phyloP scores from a whole-genome alignment of 345 rosid genomes.

The Euclidium syriacum region DNA sequence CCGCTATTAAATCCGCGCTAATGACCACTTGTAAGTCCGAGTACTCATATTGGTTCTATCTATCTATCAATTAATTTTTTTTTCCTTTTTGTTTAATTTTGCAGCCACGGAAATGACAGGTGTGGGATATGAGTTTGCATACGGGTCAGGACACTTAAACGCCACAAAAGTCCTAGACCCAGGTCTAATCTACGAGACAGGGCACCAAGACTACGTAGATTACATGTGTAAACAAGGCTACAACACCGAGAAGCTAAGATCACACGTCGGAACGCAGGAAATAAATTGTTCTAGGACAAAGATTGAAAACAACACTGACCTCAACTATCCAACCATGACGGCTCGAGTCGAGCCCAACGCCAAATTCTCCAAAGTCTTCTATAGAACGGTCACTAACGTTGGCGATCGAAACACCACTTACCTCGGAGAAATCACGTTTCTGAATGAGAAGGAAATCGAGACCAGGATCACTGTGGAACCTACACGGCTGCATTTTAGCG shows the following conservation, averaged over 20 bases:
- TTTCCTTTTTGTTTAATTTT: not conserved
- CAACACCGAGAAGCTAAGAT: not conserved
- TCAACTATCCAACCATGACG: slow-evolving; percentile 50
- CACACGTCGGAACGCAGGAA: slow-evolving; percentile 25
- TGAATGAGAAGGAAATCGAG: not conserved
- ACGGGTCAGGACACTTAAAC: slow-evolving; percentile 49
- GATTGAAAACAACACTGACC: slow-evolving; percentile 18
- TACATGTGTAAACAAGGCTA: slow-evolving; percentile 41
- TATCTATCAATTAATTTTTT: not conserved
- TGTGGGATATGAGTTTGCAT: slow-evolving; percentile 33
- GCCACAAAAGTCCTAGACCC: slow-evolving; percentile 40
- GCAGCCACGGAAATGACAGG: slow-evolving; percentile 16
- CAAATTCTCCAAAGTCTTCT: slow-evolving; percentile 16
- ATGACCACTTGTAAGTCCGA: slow-evolving; percentile 49
- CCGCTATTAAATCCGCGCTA: slow-evolving; percentile 60
- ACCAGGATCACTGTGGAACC: slow-evolving; percentile 34
- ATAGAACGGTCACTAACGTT: slow-evolving; percentile 57
- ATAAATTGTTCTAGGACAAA: slow-evolving; percentile 27
- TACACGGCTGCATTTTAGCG: slow-evolving; percentile 25
- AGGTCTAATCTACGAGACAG: slow-evolving; percentile 33
- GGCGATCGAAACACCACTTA: slow-evolving; percentile 36
- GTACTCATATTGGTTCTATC: not conserved
- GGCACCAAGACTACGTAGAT: slow-evolving; percentile 33
- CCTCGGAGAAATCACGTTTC: slow-evolving; percentile 11
- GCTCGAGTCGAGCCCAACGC: slow-evolving; percentile 1